A percentile compares a stretch with the other conserved stretches of the same genome.
Conservation (phyloP, 2,329 filamentous ascomycete genomes). For the Endoconidiophora polonica region DNA sequence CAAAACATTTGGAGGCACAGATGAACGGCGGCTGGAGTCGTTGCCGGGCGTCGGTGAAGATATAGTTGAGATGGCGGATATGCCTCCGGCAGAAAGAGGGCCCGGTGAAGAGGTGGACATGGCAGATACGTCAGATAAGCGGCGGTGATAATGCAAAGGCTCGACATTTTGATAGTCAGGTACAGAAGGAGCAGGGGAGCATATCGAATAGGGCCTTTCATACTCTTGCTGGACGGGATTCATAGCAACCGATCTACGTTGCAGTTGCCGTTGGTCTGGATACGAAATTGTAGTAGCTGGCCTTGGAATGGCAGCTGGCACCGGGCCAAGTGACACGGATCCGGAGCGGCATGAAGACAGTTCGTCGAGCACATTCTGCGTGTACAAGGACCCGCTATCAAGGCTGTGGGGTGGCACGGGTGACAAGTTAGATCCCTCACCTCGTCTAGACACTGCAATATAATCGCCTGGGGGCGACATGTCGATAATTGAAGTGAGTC, state of each 20-base stretch:
- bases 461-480: not conserved
- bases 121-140: slow-evolving; percentile 1
- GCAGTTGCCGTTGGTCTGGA: too few species aligned
- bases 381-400: too few species aligned
- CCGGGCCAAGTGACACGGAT: not conserved
- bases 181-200: too few species aligned
- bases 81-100: not conserved
- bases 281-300: not conserved
- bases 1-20: not conserved
- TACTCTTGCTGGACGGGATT: too few species aligned
- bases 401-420: too few species aligned
- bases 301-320: not conserved
- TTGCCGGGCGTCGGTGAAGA: not conserved
- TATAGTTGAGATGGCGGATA: not conserved
- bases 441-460: not conserved
- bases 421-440: too few species aligned
- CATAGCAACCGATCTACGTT: too few species aligned
- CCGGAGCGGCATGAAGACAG: not conserved
- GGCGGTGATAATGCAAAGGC: not conserved
- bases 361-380: not conserved
- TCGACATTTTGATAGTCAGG: too few species aligned
- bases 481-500: not conserved
- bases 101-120: not conserved
- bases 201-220: too few species aligned
- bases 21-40: not conserved